Base-by-base conservation (phyloP, 805 yeast species). In the Candida odintsovae region DNA sequence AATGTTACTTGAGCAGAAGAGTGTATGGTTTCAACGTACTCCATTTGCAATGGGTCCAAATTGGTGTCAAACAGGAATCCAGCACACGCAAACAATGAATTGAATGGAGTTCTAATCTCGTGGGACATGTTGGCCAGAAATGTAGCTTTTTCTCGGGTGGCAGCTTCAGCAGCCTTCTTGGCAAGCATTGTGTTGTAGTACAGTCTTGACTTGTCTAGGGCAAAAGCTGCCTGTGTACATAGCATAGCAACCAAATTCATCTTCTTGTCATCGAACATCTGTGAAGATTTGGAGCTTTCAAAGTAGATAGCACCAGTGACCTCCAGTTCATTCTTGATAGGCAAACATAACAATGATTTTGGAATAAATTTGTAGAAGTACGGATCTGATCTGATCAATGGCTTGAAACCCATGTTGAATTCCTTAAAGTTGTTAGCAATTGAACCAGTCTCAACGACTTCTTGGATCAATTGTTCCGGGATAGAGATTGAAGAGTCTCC, bases 71-170 rank as follows among this genome's bases (percentile, higher is more conserved):
- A 73, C 2, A 94, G 82, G 54, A 87, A 71, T 61, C 86, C 95
- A 7, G 96, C 88, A 95, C 87, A 88, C 54, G 95, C 95, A 58
- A 87, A 87, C 41, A 87, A 83, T 65, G 95, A 95, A 65, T 87
- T 87, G 81, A 88, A 83, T 6, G 96, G 96, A 2, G 96, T 87
- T 60, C 96, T 71, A 57, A 87, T 87, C 65, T 87, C 96, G 64
- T 82, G 87, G 6, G 90, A 84, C 79, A 85, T 87, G 60, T 87
- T 87, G 23, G 95, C 95, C 62, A 87, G 71, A 62, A 88, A 88
- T 61, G 86, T 92, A 3, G 95, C 86, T 64, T 87, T 87, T 9
- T 94, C 88, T 52, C 87, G 74, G 60, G 87, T 87, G 7, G 95
- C 95, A 52, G 85, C 74, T 62, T 87, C 96, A 28, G 96, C 96